Conservation (phyloP, 2,329 filamentous ascomycete species). For the Alternaria hordeiaustralica region DNA sequence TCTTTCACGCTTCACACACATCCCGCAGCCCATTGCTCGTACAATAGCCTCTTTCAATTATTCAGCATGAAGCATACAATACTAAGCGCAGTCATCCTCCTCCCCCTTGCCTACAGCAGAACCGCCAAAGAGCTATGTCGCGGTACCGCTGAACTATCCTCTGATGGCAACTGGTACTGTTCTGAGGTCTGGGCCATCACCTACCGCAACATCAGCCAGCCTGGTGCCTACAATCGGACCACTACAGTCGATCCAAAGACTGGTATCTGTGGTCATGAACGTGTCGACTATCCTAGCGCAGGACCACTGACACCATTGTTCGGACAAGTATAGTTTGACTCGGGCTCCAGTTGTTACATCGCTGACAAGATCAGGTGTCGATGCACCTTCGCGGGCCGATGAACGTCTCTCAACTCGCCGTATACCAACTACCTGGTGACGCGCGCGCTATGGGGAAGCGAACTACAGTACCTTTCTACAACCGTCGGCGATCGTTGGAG, state of each 20-base stretch:
- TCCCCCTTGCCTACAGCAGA: constrained; percentile 26
- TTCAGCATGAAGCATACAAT: constrained; percentile 29
- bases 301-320: constrained; percentile 71
- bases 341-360: not conserved
- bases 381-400: constrained; percentile 76
- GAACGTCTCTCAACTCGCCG: constrained; percentile 70
- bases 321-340: constrained; percentile 63
- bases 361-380: constrained; percentile 63
- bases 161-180: constrained; percentile 70
- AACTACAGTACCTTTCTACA: constrained; percentile 26
- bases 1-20: not conserved
- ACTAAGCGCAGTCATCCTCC: constrained; percentile 16
- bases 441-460: constrained; percentile 22
- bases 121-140: constrained; percentile 43
- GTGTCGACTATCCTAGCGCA: constrained; percentile 62
- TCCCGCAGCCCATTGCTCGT: constrained; percentile 10
- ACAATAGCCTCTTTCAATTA: constrained; percentile 8
- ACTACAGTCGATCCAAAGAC: constrained; percentile 64
- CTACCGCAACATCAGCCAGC: constrained; percentile 67
- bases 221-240: constrained; percentile 70
- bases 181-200: constrained; percentile 69
- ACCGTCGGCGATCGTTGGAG: constrained; percentile 16
- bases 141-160: constrained; percentile 37
- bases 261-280: constrained; percentile 61
- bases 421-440: constrained; percentile 62